phyloP scores from a whole-genome alignment of 768 basidiomycete species.

The Porpolomopsis calyptriformis region DNA sequence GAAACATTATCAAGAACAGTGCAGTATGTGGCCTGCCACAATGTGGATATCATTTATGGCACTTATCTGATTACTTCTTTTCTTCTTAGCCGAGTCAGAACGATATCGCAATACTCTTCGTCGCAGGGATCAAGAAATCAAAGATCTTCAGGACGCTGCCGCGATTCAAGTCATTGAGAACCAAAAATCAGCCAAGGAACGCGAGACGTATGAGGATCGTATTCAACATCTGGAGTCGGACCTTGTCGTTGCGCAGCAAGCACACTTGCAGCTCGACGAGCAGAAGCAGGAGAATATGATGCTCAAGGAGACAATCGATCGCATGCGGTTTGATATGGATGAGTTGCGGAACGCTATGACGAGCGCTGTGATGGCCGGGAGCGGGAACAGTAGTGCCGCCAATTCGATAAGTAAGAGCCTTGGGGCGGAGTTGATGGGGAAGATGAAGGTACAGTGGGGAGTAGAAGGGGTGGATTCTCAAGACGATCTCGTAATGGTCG shows the following conservation, averaged over 20 bases:
- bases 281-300: constrained; percentile 93
- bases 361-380: constrained; percentile 26
- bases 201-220: constrained; percentile 61
- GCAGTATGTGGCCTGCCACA: constrained; percentile 54
- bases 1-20: constrained; percentile 84
- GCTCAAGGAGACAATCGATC: constrained; percentile 92
- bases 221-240: constrained; percentile 64
- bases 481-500: too few species aligned
- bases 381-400: constrained; percentile 37
- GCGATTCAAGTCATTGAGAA: constrained; percentile 56
- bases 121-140: constrained; percentile 63
- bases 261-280: constrained; percentile 68
- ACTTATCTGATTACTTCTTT: background rate
- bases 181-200: constrained; percentile 56
- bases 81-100: constrained; percentile 56
- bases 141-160: constrained; percentile 48
- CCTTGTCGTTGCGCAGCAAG: constrained; percentile 55
- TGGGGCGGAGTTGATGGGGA: constrained; percentile 60
- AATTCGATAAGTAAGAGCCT: constrained; percentile 63
- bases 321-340: constrained; percentile 90
- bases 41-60: background rate
- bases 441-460: constrained; percentile 39
- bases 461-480: constrained; percentile 28
- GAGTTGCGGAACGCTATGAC: constrained; percentile 57
- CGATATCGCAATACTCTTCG: constrained; percentile 66